Base-by-base conservation (phyloP, 2,329 filamentous ascomycete species). In the Nemania sp. region DNA sequence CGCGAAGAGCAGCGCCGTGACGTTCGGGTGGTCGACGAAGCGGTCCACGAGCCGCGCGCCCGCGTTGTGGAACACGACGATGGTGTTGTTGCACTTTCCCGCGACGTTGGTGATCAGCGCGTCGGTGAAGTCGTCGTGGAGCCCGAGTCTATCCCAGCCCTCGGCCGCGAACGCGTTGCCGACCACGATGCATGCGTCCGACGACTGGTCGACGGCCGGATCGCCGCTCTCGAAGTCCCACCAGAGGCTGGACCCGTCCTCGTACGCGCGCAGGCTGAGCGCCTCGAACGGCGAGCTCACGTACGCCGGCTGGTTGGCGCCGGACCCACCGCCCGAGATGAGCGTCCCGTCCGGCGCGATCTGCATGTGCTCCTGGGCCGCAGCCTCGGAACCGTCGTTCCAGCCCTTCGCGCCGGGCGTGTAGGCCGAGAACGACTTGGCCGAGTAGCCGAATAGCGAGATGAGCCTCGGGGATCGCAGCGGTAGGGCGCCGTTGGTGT, bases 1-100 rank as follows among this genome's bases (percentile, higher is more conserved):
- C 3, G 69, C 70, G 34, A 88, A 92, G 21, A 92, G 78, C 53
- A 92, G 87, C 32, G 87, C 90, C 40, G 87, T 90, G 63, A 94
- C 83, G 71, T 91, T 91, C 6, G 85, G 84, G 69, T 90, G 81
- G 37, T 85, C 77, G 65, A 86, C 80, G 76, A 84, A 87, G 11
- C 78, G 77, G 69, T 86, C 82, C 29, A 88, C 77, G 3, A 86
- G 74, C 53, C 88, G 78, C 1, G 85, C 81, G 0, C 86, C 87
- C 2, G 84, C 81, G 47, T 83, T 84, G 75, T 89, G 86, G 50
- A 88, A 81, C 5, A 88, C 84, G 1, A 88, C 85, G 25, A 88
- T 79, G 3, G 83, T 86, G 76, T 88, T 88, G 74, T 25, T 76
- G 69, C 82, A 85, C 45, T 77, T 75, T 2, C 71, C 70, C 0